Conservation (phyloP, 2,329 filamentous ascomycete species). For the Cytospora paraplurivora region DNA sequence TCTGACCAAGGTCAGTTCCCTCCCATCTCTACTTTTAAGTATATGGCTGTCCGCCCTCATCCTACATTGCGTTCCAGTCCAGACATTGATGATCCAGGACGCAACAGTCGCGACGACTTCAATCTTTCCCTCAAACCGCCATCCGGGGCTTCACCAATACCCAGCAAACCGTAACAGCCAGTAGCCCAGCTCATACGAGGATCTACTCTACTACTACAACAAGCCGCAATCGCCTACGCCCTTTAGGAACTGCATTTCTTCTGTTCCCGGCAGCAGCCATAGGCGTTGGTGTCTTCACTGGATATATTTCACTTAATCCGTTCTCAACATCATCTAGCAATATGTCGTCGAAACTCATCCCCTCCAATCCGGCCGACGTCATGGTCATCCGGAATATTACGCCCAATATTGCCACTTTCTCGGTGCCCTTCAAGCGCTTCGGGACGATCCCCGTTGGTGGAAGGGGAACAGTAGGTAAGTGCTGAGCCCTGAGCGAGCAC, state of each 20-base stretch:
- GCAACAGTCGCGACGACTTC: constrained; percentile 15
- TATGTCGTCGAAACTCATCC: constrained; percentile 68
- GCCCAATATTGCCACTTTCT: constrained; percentile 75
- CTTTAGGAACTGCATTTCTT: constrained; percentile 22
- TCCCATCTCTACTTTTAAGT: no score
- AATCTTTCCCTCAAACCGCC: not conserved
- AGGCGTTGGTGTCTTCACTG: constrained; percentile 17
- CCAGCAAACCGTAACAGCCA: constrained; percentile 4
- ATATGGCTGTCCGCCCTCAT: no score
- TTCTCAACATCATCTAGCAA: constrained; percentile 25
- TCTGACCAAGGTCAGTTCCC: constrained; percentile 5
- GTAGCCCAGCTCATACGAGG: not conserved
- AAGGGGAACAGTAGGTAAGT: constrained; percentile 77
- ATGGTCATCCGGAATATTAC: constrained; percentile 90
- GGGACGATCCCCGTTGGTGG: constrained; percentile 82
- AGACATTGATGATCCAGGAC: not conserved
- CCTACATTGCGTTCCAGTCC: not conserved
- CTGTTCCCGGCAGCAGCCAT: constrained; percentile 28
- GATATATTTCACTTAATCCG: constrained; percentile 24
- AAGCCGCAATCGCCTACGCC: constrained; percentile 10
- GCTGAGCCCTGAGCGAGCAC: constrained; percentile 1
- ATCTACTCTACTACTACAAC: constrained; percentile 1
- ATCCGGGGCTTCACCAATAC: not conserved
- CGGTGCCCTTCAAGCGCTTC: constrained; percentile 81
- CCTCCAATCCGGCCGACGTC: constrained; percentile 72